Conservation (phyloP, 768 basidiomycete genomes). For the Xerocomus potaroensis region DNA sequence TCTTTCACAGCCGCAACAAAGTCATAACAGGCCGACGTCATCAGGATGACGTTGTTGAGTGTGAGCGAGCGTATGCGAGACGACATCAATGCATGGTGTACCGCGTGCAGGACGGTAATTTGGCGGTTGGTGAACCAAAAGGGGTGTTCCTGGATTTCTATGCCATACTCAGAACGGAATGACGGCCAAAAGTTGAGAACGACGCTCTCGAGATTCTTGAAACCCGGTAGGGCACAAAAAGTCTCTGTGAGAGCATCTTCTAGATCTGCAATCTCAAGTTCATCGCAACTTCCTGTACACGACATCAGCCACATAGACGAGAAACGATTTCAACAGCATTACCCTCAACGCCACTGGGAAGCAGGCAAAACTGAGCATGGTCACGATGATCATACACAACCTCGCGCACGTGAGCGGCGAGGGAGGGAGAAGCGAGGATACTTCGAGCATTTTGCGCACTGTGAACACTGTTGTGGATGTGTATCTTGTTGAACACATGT, state of each 20-base stretch:
- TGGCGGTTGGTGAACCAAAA: conserved; percentile 32
- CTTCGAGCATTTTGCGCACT: conserved; percentile 24
- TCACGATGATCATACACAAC: conserved; percentile 30
- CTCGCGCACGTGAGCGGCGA: conserved; percentile 24
- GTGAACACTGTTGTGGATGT: conserved; percentile 22
- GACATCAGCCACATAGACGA: neutral
- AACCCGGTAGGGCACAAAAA: conserved; percentile 16
- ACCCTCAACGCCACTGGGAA: conserved; percentile 15
- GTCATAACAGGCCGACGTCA: conserved; percentile 24
- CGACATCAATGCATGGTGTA: conserved; percentile 20
- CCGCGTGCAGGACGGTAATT: conserved; percentile 20
- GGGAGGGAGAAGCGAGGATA: conserved; percentile 19
- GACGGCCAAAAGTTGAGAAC: conserved; percentile 31
- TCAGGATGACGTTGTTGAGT: conserved; percentile 25
- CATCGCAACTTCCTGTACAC: conserved; percentile 19
- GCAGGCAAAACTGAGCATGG: conserved; percentile 21
- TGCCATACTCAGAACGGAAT: conserved; percentile 21
- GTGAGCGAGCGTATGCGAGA: conserved; percentile 20
- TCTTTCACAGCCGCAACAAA: conserved; percentile 24
- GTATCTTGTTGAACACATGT: conserved; percentile 19
- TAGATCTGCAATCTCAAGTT: conserved; percentile 30
- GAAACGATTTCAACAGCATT: neutral
- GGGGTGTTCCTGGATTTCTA: conserved; percentile 25
- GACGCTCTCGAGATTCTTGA: conserved; percentile 20
- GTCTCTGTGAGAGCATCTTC: conserved; percentile 28